phyloP scores from a whole-genome alignment of 2,329 filamentous ascomycete species.

The Westerdykella sp. region DNA sequence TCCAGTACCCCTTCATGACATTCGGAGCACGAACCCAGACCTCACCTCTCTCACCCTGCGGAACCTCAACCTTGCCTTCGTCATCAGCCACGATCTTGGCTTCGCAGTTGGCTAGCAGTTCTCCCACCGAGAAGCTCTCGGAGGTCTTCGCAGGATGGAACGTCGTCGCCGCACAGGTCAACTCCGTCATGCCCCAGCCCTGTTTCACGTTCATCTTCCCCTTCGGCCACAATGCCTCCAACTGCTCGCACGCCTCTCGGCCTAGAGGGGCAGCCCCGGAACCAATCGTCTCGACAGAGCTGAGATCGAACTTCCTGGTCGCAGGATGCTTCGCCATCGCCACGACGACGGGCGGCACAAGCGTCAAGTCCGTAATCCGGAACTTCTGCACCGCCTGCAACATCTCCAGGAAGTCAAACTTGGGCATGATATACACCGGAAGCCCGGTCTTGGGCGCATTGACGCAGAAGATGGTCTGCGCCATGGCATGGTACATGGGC shows the following conservation, averaged over 20 bases:
- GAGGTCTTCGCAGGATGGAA: slow-evolving; percentile 53
- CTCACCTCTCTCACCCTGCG: slow-evolving; percentile 55
- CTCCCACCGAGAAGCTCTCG: slow-evolving; percentile 52
- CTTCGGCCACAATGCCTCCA: slow-evolving; percentile 51
- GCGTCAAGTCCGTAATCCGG: slow-evolving; percentile 58
- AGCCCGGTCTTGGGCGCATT: slow-evolving; percentile 51
- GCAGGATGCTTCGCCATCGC: slow-evolving; percentile 65
- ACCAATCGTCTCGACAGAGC: slow-evolving; percentile 53
- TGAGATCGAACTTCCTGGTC: slow-evolving; percentile 61
- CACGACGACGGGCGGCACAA: slow-evolving; percentile 72
- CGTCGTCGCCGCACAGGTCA: slow-evolving; percentile 62
- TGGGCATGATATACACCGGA: slow-evolving; percentile 71
- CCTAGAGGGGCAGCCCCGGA: slow-evolving; percentile 63
- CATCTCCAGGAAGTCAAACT: slow-evolving; percentile 69
- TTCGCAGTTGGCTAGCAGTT: slow-evolving; percentile 62
- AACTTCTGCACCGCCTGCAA: slow-evolving; percentile 61
- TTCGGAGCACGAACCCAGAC: slow-evolving; percentile 68
- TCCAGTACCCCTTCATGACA: slow-evolving; percentile 72
- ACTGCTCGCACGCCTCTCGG: slow-evolving; percentile 42
- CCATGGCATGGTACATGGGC: slow-evolving; percentile 52
- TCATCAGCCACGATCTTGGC: slow-evolving; percentile 59
- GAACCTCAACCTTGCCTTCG: slow-evolving; percentile 47
- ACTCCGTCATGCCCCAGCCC: slow-evolving; percentile 85
- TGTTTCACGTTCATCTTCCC: slow-evolving; percentile 54
- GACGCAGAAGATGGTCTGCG: slow-evolving; percentile 64